Conservation (phyloP, 225 moss, liverwort and hornwort species). For the Marchantia polymorpha region DNA sequence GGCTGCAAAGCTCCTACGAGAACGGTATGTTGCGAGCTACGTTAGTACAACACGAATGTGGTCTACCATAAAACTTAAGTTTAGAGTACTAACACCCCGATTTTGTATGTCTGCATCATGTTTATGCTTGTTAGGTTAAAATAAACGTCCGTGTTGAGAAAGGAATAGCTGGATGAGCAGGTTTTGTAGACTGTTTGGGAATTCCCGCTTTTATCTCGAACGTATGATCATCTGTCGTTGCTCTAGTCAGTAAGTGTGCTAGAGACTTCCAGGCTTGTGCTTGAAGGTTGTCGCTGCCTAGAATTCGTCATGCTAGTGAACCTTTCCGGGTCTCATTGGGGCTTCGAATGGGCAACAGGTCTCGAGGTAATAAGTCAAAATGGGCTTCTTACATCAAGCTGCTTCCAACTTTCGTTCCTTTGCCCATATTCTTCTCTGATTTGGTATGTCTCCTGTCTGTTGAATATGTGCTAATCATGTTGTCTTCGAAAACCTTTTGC, state of each 20-base stretch:
- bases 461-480: neutral
- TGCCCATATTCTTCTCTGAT: conserved; percentile 84
- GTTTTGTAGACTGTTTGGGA: neutral
- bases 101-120: no score
- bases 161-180: no score
- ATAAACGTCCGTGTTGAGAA: no score
- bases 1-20: conserved; percentile 80
- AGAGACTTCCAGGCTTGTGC: no score
- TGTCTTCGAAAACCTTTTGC: neutral
- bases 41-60: no score
- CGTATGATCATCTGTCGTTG: neutral
- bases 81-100: no score
- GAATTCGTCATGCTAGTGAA: neutral
- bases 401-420: conserved; percentile 64
- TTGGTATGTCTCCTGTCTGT: conserved; percentile 43
- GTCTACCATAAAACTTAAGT: no score
- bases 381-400: conserved; percentile 70
- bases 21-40: conserved; percentile 53
- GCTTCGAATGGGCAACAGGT: conserved; percentile 37
- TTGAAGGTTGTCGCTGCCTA: neutral
- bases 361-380: conserved; percentile 55
- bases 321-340: neutral
- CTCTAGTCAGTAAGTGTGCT: neutral
- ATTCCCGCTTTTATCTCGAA: neutral
- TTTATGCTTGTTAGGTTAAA: no score